Percentiles rank a stretch among this genome's conserved stretches.
Conservation (phyloP, 2,329 filamentous ascomycete species). For the Talaromyces sp. region DNA sequence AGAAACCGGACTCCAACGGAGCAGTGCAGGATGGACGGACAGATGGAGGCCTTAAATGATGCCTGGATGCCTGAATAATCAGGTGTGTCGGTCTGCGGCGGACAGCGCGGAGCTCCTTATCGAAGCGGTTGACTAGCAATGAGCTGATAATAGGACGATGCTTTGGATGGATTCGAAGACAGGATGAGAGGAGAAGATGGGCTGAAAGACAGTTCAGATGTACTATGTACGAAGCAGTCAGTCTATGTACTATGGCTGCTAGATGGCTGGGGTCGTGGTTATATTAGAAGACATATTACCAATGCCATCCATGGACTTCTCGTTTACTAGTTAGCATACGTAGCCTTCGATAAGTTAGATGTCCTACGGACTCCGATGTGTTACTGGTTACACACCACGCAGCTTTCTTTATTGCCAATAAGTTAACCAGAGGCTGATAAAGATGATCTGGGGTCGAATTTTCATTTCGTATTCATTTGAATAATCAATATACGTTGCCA, state of each 20-base stretch:
- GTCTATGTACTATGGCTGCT: no score
- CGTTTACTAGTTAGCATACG: background rate
- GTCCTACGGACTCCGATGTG: conserved; percentile 4
- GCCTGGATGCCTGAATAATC: background rate
- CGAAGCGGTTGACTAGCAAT: background rate
- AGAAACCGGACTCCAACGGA: background rate
- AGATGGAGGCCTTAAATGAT: background rate
- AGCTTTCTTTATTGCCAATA: background rate
- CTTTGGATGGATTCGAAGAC: background rate
- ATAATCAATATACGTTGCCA: background rate
- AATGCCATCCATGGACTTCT: background rate
- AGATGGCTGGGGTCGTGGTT: background rate
- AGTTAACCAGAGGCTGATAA: background rate
- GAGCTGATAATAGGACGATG: background rate
- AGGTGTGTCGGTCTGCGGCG: background rate
- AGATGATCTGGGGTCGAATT: background rate
- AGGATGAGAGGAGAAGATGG: background rate
- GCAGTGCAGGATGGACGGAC: background rate
- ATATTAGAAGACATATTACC: background rate
- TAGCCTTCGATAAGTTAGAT: no score
- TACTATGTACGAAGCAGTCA: no score
- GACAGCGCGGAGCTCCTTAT: background rate
- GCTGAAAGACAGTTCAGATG: background rate
- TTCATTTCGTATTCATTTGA: conserved; percentile 7
- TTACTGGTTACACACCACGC: conserved; percentile 4